Conservation (phyloP, 2,329 filamentous ascomycete species). For the Lachnellula suecica region DNA sequence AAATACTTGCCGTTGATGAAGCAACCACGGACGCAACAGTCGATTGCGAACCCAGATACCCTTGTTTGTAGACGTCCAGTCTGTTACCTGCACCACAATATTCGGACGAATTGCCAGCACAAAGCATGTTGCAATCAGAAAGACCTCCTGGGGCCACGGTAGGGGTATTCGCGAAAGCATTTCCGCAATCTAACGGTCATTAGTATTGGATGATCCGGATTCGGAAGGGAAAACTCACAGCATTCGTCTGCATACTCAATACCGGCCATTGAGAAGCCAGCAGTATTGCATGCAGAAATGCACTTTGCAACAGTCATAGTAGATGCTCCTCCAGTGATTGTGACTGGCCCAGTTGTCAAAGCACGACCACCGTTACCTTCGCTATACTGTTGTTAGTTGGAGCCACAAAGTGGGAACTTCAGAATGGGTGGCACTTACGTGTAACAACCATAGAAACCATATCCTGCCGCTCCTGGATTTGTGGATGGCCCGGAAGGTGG, state of each 20-base stretch:
- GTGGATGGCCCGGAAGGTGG: constrained; percentile 17
- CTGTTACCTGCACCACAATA: constrained; percentile 30
- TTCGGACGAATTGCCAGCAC: constrained; percentile 25
- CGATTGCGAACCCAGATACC: neutral
- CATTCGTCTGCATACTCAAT: constrained; percentile 48
- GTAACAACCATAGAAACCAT: constrained; percentile 23
- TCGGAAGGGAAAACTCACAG: constrained; percentile 24
- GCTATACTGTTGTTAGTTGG: constrained; percentile 7
- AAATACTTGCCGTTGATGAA: neutral
- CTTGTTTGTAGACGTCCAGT: constrained; percentile 10
- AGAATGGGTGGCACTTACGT: constrained; percentile 13
- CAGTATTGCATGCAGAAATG: constrained; percentile 18
- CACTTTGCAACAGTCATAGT: constrained; percentile 23
- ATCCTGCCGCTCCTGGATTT: constrained; percentile 17
- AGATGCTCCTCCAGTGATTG: constrained; percentile 17
- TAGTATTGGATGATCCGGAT: neutral
- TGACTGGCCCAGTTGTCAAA: constrained; percentile 11
- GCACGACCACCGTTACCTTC: constrained; percentile 21
- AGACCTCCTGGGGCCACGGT: constrained; percentile 21
- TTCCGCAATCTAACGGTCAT: constrained; percentile 6
- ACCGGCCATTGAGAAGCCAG: constrained; percentile 40
- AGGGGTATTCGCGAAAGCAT: constrained; percentile 12
- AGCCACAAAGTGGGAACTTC: neutral
- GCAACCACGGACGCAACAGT: neutral
- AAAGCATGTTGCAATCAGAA: constrained; percentile 14